Evolutionary conservation across 306 rosid species (phyloP).

Genomic region (Fagus sylvatica): DNA sequence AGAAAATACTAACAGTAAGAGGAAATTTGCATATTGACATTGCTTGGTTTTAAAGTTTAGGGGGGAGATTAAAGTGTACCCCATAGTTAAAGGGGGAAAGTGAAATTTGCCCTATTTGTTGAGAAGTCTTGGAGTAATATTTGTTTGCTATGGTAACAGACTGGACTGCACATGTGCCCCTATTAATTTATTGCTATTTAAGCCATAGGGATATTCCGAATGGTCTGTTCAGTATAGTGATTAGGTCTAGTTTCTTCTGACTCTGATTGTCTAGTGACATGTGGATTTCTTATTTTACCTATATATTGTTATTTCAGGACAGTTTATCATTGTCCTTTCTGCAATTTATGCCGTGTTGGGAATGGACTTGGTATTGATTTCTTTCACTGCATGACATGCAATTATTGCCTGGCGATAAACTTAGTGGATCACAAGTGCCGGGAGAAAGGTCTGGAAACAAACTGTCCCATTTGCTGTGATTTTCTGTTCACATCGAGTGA

Average conservation of each 20-base stretch:
- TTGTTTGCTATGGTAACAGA: neutral
- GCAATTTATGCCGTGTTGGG: constrained; percentile 76
- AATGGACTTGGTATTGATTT: constrained; percentile 68
- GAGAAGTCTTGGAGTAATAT: neutral
- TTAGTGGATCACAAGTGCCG: constrained; percentile 62
- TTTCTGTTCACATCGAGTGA: constrained; percentile 73
- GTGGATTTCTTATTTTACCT: neutral
- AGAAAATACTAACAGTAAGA: no score
- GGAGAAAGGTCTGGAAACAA: constrained; percentile 68
- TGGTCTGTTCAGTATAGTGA: neutral
- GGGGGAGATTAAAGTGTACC: no score
- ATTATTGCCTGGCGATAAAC: constrained; percentile 67
- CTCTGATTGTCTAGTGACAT: neutral
- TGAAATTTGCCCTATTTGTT: neutral
- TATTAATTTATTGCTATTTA: neutral
- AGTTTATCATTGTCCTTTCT: constrained; percentile 76
- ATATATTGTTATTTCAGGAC: constrained; percentile 35
- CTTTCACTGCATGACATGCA: constrained; percentile 81
- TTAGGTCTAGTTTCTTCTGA: neutral
- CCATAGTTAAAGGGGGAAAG: no score
- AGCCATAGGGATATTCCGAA: neutral
- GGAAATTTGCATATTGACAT: no score
- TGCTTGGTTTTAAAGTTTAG: no score
- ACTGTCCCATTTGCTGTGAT: constrained; percentile 81
- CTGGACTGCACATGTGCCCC: neutral